These are phyloP conservation scores for Cryptococcus sp. DNA, from an alignment of 1,284 basidiomycete species.

Conservation along the genomic window DNA sequence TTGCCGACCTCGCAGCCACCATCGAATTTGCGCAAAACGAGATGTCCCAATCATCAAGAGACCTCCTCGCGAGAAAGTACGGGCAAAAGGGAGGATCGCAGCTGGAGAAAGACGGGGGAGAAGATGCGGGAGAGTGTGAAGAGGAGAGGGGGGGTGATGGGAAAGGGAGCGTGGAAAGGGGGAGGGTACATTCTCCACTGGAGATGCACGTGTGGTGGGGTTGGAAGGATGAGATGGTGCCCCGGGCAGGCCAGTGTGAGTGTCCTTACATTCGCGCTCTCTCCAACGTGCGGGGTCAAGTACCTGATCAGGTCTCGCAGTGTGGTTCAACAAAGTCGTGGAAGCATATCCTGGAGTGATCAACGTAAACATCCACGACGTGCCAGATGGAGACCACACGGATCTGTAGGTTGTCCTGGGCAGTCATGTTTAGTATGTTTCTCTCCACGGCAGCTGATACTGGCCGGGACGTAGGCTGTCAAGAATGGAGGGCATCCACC, in stretches of 20 bases:
- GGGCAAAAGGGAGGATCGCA: not conserved
- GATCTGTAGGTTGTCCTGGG: constrained; percentile 22
- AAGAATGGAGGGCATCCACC: constrained; percentile 24
- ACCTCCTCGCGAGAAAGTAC: not conserved
- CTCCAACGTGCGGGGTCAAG: not conserved
- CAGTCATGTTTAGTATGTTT: not conserved
- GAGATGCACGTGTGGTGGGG: constrained; percentile 31
- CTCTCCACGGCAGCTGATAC: not conserved
- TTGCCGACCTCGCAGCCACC: constrained; percentile 25
- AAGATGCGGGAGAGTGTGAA: not conserved
- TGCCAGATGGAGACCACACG: constrained; percentile 28
- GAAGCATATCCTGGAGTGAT: constrained; percentile 12
- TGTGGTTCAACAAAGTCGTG: constrained; percentile 27
- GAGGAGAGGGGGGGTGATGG: not conserved
- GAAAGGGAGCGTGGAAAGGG: not conserved
- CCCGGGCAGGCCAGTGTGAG: constrained; percentile 27
- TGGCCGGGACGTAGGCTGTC: constrained; percentile 13
- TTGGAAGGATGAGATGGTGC: constrained; percentile 30
- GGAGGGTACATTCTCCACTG: constrained; percentile 2
- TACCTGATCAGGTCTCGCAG: constrained; percentile 6
- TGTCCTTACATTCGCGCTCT: not conserved
- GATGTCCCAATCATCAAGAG: not conserved
- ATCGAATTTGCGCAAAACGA: constrained; percentile 13
- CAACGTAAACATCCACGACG: constrained; percentile 26
- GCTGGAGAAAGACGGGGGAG: not conserved